A percentile compares a stretch with the other conserved stretches of the same genome.
phyloP scores from a whole-genome alignment of 805 yeast genomes.

The Wickerhamomyces subpelliculosus region DNA sequence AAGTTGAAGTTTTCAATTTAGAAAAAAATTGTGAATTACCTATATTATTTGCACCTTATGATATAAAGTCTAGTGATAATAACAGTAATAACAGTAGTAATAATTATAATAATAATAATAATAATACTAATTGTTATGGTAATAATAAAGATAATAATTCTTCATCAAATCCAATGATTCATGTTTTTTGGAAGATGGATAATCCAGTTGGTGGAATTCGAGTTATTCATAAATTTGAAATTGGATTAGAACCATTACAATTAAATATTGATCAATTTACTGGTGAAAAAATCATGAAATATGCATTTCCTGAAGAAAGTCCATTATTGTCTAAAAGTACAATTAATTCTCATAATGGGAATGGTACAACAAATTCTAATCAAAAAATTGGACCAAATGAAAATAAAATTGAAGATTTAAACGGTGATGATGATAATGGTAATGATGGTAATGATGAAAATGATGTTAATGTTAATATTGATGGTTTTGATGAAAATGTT shows the following conservation, averaged over 20 bases:
- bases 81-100: too few species aligned
- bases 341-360: conserved; percentile 7
- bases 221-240: conserved; percentile 59
- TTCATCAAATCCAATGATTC: conserved; percentile 29
- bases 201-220: conserved; percentile 87
- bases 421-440: background rate
- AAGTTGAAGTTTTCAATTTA: conserved; percentile 65
- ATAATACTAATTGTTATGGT: too few species aligned
- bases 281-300: conserved; percentile 54
- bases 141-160: too few species aligned
- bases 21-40: conserved; percentile 55
- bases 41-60: conserved; percentile 56
- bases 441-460: background rate
- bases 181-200: conserved; percentile 68
- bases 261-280: conserved; percentile 69
- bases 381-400: too few species aligned
- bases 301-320: conserved; percentile 55
- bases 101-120: too few species aligned
- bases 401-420: background rate
- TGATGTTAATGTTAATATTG: background rate
- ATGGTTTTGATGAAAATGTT: background rate
- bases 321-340: conserved; percentile 1
- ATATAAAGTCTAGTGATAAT: too few species aligned
- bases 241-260: conserved; percentile 58
- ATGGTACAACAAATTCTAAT: background rate